phyloP scores from a whole-genome alignment of 306 rosid species.

The Glycyrrhiza uralensis region DNA sequence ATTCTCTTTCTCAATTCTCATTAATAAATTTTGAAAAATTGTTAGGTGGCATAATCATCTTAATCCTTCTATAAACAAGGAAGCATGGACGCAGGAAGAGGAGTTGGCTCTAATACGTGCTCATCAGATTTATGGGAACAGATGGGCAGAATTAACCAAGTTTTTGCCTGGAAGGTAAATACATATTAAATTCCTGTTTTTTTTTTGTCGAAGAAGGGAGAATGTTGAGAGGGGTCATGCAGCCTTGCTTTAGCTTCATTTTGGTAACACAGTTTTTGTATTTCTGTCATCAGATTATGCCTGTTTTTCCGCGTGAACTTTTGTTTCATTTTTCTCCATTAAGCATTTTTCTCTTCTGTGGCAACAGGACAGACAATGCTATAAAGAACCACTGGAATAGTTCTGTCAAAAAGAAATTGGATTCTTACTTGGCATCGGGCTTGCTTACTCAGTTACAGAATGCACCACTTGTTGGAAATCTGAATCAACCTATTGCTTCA shows the following conservation, averaged over 20 bases:
- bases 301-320: slow-evolving; percentile 5
- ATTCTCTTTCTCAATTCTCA: slow-evolving; percentile 6
- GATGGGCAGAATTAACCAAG: slow-evolving; percentile 97
- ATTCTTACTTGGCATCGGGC: slow-evolving; percentile 93
- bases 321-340: background rate
- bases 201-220: background rate
- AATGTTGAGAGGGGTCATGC: slow-evolving; percentile 1
- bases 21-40: slow-evolving; percentile 18
- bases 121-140: slow-evolving; percentile 88
- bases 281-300: background rate
- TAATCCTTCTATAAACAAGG: slow-evolving; percentile 93
- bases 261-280: background rate
- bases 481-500: slow-evolving; percentile 48
- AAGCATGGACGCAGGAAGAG: slow-evolving; percentile 98
- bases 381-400: slow-evolving; percentile 99
- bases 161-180: slow-evolving; percentile 90
- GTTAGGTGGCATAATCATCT: slow-evolving; percentile 99
- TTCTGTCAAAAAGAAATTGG: slow-evolving; percentile 97
- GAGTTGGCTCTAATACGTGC: slow-evolving; percentile 92
- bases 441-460: slow-evolving; percentile 64
- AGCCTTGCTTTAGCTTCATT: slow-evolving; percentile 1
- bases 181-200: background rate
- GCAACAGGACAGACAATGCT: slow-evolving; percentile 97
- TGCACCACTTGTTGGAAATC: slow-evolving; percentile 55
- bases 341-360: slow-evolving; percentile 28